Base-by-base conservation (phyloP, 345 rosid species). In the Gossypium australe region DNA sequence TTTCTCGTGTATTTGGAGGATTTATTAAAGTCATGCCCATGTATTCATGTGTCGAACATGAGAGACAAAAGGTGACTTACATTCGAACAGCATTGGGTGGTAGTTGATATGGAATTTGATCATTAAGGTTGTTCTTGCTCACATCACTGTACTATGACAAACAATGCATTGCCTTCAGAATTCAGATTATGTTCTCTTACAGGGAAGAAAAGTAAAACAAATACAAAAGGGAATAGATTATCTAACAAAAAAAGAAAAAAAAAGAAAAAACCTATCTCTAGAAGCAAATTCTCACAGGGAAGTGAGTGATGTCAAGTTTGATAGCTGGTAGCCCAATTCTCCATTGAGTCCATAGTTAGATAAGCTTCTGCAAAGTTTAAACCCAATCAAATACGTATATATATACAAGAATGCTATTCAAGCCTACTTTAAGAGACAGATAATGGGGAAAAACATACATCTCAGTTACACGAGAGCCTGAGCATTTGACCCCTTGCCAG, bases 401-500 rank as follows among this genome's bases (percentile, higher is more conserved):
- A 18, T 18, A 7, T 56, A 55, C 60, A 56, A 56, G 27, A 56
- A 18, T 18, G 41, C 41, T 34, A 34, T 5, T 1, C 25, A 66
- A 45, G 20, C 53, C 24, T 56, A 13, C 12, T 13, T 8, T 16
- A 24, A 8, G 2, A 55, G 70, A 73, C 14, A 51, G 77, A 57
- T 66, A 76, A 68, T 48, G 44, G 44, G 7, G 24, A 3, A 60
- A 58, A 60, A 14, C 64, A 3, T 75, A 90, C 99, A 95, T 87
- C 88, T 91, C 85, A 66, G 92, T 90, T 68, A 95, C 89, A 58
- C 91, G 80, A 5, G 94, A 89, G 68, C 90, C 94, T 7, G 90
- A 85, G 90, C 99, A 95, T 73, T 80, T 81, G 76, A 95, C 86
- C 76, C 98, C 99, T 80, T 89, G 82, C 97, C 99, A 95, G 38